These are phyloP conservation scores for Hirsutella minnesotensis DNA, from an alignment of 2,329 filamentous ascomycete species.

Conservation along the genomic window DNA sequence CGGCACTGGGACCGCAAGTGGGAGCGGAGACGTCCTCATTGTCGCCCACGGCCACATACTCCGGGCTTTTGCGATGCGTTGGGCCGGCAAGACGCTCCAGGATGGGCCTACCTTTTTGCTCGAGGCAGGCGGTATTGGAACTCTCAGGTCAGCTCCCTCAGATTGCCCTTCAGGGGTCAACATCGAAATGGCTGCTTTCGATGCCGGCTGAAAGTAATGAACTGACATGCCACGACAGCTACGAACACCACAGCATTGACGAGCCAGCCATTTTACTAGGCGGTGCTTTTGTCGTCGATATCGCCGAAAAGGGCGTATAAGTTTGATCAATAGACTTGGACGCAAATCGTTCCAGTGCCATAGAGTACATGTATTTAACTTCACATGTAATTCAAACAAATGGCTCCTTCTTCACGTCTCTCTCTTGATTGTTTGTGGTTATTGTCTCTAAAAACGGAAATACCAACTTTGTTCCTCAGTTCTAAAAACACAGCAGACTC, in stretches of 20 bases:
- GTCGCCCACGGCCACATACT: conserved; percentile 89
- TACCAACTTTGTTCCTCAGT: too few relatives aligned
- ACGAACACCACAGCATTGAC: conserved; percentile 66
- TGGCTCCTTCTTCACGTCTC: too few relatives aligned
- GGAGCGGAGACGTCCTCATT: conserved; percentile 33
- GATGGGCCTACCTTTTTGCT: conserved; percentile 70
- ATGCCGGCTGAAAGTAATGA: too few relatives aligned
- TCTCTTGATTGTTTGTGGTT: too few relatives aligned
- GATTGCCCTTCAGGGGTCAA: too few relatives aligned
- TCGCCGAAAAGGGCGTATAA: conserved; percentile 12
- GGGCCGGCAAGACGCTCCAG: conserved; percentile 61
- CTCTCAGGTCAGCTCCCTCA: conserved; percentile 48
- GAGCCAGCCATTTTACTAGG: conserved; percentile 74
- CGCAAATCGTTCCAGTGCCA: too few relatives aligned
- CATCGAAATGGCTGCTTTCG: too few relatives aligned
- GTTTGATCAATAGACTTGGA: background rate
- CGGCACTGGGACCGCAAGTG: conserved; percentile 16
- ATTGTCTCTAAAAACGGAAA: too few relatives aligned
- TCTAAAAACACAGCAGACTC: too few relatives aligned
- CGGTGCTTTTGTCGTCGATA: conserved; percentile 50
- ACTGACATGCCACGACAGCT: conserved; percentile 32
- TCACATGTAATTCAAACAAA: too few relatives aligned
- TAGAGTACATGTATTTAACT: too few relatives aligned
- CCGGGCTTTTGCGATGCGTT: conserved; percentile 76
- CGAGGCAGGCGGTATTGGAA: conserved; percentile 80